These are phyloP conservation scores for Acanthamoeba healyi DNA, from an alignment of 208 protist genomes.

Conservation along the genomic window DNA sequence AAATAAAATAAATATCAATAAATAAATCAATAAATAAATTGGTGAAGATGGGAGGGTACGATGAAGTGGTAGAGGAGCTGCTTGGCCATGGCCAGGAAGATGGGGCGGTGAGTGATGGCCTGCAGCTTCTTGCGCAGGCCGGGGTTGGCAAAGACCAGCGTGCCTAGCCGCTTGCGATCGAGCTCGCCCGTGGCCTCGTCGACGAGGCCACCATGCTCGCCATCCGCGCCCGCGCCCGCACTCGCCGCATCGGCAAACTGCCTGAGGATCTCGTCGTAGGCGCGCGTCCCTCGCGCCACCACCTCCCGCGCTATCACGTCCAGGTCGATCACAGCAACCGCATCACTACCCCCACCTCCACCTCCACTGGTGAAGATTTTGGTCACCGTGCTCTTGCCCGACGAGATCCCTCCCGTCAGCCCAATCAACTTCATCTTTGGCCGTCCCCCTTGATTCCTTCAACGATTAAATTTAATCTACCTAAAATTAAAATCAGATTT, in stretches of 20 bases:
- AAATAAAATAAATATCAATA: neutral
- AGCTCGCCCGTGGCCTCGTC: neutral
- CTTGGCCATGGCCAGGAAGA: neutral
- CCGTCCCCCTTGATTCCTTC: too few relatives aligned
- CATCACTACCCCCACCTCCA: too few relatives aligned
- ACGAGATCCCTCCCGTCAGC: slow-evolving; percentile 35
- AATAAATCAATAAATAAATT: neutral
- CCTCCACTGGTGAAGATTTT: neutral
- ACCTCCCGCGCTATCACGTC: slow-evolving; percentile 27
- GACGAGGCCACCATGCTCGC: neutral
- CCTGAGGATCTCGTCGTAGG: neutral
- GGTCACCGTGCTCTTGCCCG: slow-evolving; percentile 57
- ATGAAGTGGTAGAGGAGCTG: slow-evolving; percentile 30
- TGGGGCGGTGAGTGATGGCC: slow-evolving; percentile 2
- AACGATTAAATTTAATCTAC: too few relatives aligned
- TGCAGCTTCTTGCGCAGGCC: slow-evolving; percentile 9
- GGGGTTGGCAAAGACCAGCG: slow-evolving; percentile 4
- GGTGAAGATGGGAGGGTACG: neutral
- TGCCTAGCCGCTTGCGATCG: slow-evolving; percentile 31
- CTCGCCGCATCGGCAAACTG: neutral
- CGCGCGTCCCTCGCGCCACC: neutral
- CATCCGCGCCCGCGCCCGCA: too few relatives aligned
- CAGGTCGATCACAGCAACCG: slow-evolving; percentile 20
- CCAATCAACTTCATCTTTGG: slow-evolving; percentile 70
- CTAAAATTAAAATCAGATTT: too few relatives aligned